Evolutionary conservation across 192 early-diverging fungal genomes (phyloP), one percentile per base, ranked within the genome.

Genomic region (Coemansia furcata): DNA sequence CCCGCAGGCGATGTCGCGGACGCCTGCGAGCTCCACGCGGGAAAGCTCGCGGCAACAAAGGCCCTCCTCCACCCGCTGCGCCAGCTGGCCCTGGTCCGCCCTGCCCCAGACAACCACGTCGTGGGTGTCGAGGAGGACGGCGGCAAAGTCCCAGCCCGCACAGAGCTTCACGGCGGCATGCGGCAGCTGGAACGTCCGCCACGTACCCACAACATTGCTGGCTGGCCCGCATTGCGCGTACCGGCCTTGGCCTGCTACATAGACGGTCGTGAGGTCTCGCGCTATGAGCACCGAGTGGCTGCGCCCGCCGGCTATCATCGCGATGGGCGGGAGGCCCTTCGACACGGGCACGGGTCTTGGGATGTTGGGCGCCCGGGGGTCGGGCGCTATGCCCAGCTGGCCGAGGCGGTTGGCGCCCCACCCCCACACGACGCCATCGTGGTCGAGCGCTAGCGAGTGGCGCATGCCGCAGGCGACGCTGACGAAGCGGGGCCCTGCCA

Each of bases 21-120:
- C 60, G 26, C 11, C 35, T 1, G 60, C 47, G 11, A 73, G 35
- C 29, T 46, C 66, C 50, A 69, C 64, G 21, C 21, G 49, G n/a
- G 55, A 61, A 65, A 69, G 40, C 11, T 58, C 73, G 4, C 68
- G 59, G 30, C 33, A 74, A 49, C 15, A 60, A 0, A 17, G 6
- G 38, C 6, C 55, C 23, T 26, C 17, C 14, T 26, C 17, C 10
- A 35, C 42, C 12, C 12, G 43, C 15, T 19, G 52, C 12, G 52
- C 88, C 38, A 92, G 77, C 65, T 94, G 93, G 23, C 87, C 87
- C 64, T 91, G 87, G 67, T 94, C 91, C 21, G 85, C 84, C 19
- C 94, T 76, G 3, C 94, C 94, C 93, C 92, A 93, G 55, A 86
- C 80, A 0, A 75, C 62, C 17, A 90, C 58, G 14, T 62, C 38